phyloP scores from a whole-genome alignment of 1,284 basidiomycete genomes.

The Ceratobasidium sp. region DNA sequence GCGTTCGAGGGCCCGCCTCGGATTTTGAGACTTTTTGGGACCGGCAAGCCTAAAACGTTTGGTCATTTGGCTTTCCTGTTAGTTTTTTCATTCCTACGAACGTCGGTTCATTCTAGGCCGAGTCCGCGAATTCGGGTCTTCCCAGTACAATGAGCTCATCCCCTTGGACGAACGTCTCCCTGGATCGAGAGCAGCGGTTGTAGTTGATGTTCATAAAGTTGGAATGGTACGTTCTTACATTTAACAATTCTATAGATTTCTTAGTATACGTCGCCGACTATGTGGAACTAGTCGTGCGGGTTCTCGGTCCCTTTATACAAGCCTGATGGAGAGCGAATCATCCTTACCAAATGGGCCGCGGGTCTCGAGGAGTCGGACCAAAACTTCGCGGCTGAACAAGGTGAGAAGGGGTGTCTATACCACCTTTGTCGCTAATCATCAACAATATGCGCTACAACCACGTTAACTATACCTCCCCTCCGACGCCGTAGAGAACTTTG shows the following conservation, averaged over 20 bases:
- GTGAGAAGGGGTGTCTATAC: constrained; percentile 55
- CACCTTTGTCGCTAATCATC: constrained; percentile 44
- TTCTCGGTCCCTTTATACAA: constrained; percentile 66
- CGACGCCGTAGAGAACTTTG: constrained; percentile 14
- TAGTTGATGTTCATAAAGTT: constrained; percentile 66
- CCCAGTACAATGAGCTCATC: constrained; percentile 65
- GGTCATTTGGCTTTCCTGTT: background rate
- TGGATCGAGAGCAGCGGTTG: constrained; percentile 67
- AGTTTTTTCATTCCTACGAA: background rate
- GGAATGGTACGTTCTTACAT: constrained; percentile 60
- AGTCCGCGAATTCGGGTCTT: constrained; percentile 66
- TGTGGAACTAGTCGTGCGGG: constrained; percentile 62
- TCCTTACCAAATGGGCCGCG: constrained; percentile 56
- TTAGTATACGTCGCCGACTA: constrained; percentile 9
- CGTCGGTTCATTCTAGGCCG: constrained; percentile 56
- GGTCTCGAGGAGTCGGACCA: constrained; percentile 56
- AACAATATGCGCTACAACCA: constrained; percentile 44
- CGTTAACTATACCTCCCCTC: too few species aligned
- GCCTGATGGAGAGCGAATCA: constrained; percentile 63
- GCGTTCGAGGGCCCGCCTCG: constrained; percentile 70
- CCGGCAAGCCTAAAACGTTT: constrained; percentile 56
- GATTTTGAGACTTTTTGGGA: constrained; percentile 68
- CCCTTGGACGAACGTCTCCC: constrained; percentile 60
- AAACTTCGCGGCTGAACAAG: constrained; percentile 46
- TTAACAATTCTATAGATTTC: constrained; percentile 49